These are phyloP conservation scores for Truncatella angustata DNA, from an alignment of 2,329 filamentous ascomycete genomes.

Conservation along the genomic window DNA sequence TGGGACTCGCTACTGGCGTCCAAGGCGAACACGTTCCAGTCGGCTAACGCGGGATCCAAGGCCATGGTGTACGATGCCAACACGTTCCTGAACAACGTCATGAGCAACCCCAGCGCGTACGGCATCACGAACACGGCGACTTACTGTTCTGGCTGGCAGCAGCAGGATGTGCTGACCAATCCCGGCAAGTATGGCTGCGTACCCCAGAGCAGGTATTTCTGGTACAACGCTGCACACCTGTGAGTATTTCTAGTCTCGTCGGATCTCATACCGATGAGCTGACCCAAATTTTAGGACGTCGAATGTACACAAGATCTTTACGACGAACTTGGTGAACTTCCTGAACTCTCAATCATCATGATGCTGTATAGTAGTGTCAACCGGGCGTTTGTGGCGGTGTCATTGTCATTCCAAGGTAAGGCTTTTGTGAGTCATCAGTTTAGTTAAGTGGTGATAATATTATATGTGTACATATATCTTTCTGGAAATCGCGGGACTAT, in stretches of 20 bases:
- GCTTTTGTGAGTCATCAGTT: too few relatives aligned
- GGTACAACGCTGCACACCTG: slow-evolving; percentile 29
- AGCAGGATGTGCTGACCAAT: slow-evolving; percentile 21
- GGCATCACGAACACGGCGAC: slow-evolving; percentile 25
- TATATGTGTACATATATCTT: too few relatives aligned
- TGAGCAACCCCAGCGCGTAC: slow-evolving; percentile 24
- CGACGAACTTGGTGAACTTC: slow-evolving; percentile 12
- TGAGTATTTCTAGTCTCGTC: slow-evolving; percentile 14
- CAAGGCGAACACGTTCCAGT: slow-evolving; percentile 33
- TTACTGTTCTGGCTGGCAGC: slow-evolving; percentile 24
- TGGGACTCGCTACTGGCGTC: slow-evolving; percentile 40
- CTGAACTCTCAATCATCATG: slow-evolving; percentile 13
- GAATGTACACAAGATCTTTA: slow-evolving; percentile 17
- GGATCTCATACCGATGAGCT: neutral
- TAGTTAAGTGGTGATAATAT: too few relatives aligned
- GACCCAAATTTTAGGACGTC: slow-evolving; percentile 13
- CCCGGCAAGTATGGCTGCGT: slow-evolving; percentile 26
- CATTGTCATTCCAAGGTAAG: too few relatives aligned
- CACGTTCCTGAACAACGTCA: slow-evolving; percentile 26
- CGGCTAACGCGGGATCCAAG: slow-evolving; percentile 14
- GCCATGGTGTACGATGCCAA: slow-evolving; percentile 29
- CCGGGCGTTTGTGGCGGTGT: too few relatives aligned
- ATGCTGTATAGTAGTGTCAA: too few relatives aligned
- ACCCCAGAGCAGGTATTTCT: slow-evolving; percentile 28
- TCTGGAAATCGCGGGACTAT: too few relatives aligned